phyloP scores from a whole-genome alignment of 2,329 filamentous ascomycete species.

The Diplodia sapinea region DNA sequence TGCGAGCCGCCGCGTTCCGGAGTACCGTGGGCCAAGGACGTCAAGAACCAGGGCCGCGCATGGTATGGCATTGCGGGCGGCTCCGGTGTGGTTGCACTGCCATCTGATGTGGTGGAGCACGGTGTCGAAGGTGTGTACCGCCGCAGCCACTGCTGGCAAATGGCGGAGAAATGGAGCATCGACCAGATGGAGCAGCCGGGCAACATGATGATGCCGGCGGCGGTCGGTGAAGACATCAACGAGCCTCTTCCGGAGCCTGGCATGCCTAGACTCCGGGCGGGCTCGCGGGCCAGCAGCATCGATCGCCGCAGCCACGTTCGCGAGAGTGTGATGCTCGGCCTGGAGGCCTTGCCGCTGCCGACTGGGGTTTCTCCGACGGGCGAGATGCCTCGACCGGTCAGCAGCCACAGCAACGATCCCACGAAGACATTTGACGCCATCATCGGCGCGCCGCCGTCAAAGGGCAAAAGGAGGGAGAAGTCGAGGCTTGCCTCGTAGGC shows the following conservation, averaged over 20 bases:
- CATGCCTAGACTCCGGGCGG: slow-evolving; percentile 16
- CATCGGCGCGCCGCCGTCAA: slow-evolving; percentile 19
- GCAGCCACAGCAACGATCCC: slow-evolving; percentile 43
- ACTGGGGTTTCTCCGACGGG: slow-evolving; percentile 48
- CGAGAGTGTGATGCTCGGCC: slow-evolving; percentile 52
- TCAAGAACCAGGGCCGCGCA: slow-evolving; percentile 61
- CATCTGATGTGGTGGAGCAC: slow-evolving; percentile 68
- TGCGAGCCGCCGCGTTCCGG: slow-evolving; percentile 76
- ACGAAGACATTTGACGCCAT: slow-evolving; percentile 59
- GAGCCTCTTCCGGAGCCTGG: slow-evolving; percentile 42
- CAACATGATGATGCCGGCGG: slow-evolving; percentile 39
- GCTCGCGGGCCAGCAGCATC: slow-evolving; percentile 27
- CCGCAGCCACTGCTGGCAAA: slow-evolving; percentile 71
- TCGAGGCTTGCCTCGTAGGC: slow-evolving; percentile 26
- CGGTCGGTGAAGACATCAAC: slow-evolving; percentile 44
- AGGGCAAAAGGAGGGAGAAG: slow-evolving; percentile 29
- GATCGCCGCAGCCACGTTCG: slow-evolving; percentile 35
- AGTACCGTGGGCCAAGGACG: slow-evolving; percentile 74
- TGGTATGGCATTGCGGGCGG: slow-evolving; percentile 78
- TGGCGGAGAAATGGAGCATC: slow-evolving; percentile 66
- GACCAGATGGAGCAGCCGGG: slow-evolving; percentile 36
- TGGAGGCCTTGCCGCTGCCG: slow-evolving; percentile 56
- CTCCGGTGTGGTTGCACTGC: slow-evolving; percentile 65
- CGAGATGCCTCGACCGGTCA: slow-evolving; percentile 39
- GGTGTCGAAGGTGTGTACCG: slow-evolving; percentile 71